Evolutionary conservation across 495 filamentous ascomycete species (phyloP).

Genomic region (Durotheca rogersii): DNA sequence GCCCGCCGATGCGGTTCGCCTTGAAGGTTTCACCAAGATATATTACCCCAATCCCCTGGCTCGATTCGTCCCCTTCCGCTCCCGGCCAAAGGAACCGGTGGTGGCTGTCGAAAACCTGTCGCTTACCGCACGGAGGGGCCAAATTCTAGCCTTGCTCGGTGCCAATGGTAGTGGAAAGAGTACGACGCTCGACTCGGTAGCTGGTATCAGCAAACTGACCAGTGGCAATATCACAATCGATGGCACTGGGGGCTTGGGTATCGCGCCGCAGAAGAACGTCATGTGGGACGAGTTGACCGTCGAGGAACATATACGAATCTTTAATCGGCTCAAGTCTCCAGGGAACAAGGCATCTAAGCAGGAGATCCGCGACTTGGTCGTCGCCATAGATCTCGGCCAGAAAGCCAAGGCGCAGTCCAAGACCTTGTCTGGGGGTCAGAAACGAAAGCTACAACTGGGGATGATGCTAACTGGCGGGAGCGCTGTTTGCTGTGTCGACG

Average conservation of each 20-base stretch:
- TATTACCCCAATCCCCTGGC: slow-evolving; percentile 67
- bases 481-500: slow-evolving; percentile 82
- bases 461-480: slow-evolving; percentile 91
- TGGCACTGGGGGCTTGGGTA: slow-evolving; percentile 73
- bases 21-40: slow-evolving; percentile 69
- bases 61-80: slow-evolving; percentile 55
- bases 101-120: slow-evolving; percentile 70
- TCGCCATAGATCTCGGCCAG: slow-evolving; percentile 64
- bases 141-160: slow-evolving; percentile 79
- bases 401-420: slow-evolving; percentile 66
- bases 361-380: slow-evolving; percentile 59
- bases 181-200: slow-evolving; percentile 83
- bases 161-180: slow-evolving; percentile 87
- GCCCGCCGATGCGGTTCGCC: slow-evolving; percentile 57
- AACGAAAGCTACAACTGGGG: slow-evolving; percentile 85
- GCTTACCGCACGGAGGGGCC: slow-evolving; percentile 65
- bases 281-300: slow-evolving; percentile 84
- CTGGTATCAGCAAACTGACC: slow-evolving; percentile 70
- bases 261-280: slow-evolving; percentile 88
- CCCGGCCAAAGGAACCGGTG: slow-evolving; percentile 61
- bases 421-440: slow-evolving; percentile 83
- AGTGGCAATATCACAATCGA: slow-evolving; percentile 70
- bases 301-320: slow-evolving; percentile 74
- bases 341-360: slow-evolving; percentile 51
- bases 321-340: slow-evolving; percentile 72